A percentile compares a stretch with the other conserved stretches of the same genome.
These are phyloP conservation scores for Conticribra weissflogii DNA, from an alignment of 108 stramenopile genomes.

Conservation along the genomic window DNA sequence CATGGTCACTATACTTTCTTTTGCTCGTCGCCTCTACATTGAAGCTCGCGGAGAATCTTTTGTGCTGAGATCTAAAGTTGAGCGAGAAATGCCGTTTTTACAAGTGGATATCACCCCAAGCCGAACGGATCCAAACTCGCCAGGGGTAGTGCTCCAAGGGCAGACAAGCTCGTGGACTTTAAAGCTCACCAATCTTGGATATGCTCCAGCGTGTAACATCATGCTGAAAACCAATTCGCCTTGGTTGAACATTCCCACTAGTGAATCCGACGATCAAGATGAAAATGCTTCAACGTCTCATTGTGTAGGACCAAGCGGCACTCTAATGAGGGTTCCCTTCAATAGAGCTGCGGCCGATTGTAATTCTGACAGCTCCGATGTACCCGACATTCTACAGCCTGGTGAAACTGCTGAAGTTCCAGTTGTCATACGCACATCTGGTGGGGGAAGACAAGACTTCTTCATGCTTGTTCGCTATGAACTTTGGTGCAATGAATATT, in stretches of 20 bases:
- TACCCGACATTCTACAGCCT: constrained; percentile 56
- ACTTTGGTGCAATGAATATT: constrained; percentile 32
- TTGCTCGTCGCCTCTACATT: not conserved
- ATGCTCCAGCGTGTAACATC: constrained; percentile 69
- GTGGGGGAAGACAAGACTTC: constrained; percentile 70
- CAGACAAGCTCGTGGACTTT: constrained; percentile 80
- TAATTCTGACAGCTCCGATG: not conserved
- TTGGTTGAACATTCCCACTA: constrained; percentile 65
- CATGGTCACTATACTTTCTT: not conserved
- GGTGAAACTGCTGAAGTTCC: constrained; percentile 79
- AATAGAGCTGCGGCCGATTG: constrained; percentile 1
- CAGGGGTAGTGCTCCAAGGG: constrained; percentile 61
- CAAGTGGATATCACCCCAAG: constrained; percentile 44
- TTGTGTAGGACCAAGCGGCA: constrained; percentile 85
- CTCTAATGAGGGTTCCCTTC: constrained; percentile 72
- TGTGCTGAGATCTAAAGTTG: constrained; percentile 67
- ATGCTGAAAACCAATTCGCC: constrained; percentile 83
- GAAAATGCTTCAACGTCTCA: constrained; percentile 46
- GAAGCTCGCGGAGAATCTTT: constrained; percentile 68
- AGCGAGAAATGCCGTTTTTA: constrained; percentile 80
- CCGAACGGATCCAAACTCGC: constrained; percentile 9
- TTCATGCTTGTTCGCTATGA: constrained; percentile 87
- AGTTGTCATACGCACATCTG: constrained; percentile 72
- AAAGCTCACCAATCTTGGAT: constrained; percentile 77
- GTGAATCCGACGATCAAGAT: constrained; percentile 17